Evolutionary conservation across 164 flowering plant species (phyloP).

Genomic region (Cinnamomum chago): DNA sequence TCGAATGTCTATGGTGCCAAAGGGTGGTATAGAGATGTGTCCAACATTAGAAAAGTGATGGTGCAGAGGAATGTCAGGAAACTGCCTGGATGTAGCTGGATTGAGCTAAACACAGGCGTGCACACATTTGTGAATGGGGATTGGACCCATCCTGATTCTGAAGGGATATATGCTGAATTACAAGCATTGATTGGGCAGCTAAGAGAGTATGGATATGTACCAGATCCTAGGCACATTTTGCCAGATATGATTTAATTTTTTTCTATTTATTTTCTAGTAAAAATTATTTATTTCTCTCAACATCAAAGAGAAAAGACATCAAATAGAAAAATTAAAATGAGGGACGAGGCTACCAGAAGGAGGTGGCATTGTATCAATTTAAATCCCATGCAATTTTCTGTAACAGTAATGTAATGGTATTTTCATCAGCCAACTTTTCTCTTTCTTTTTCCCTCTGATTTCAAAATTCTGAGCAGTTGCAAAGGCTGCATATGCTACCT

Average conservation of each 20-base stretch:
- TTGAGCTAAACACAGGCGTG: slow-evolving; percentile 52
- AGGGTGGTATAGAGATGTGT: slow-evolving; percentile 56
- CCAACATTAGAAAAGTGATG: slow-evolving; percentile 52
- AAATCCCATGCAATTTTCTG: too few species aligned
- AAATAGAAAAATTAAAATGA: too few species aligned
- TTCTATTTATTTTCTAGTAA: neutral
- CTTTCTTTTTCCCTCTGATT: too few species aligned
- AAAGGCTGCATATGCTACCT: too few species aligned
- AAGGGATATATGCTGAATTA: slow-evolving; percentile 36
- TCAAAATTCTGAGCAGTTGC: too few species aligned
- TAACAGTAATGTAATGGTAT: too few species aligned
- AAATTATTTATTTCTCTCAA: too few species aligned
- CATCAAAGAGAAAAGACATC: too few species aligned
- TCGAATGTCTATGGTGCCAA: slow-evolving; percentile 56
- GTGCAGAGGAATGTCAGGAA: slow-evolving; percentile 46
- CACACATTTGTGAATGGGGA: slow-evolving; percentile 57
- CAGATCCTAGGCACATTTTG: neutral
- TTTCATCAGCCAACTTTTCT: too few species aligned
- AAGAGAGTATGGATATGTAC: slow-evolving; percentile 32
- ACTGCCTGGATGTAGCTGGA: slow-evolving; percentile 77
- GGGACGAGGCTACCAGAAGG: neutral
- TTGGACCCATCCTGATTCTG: slow-evolving; percentile 39
- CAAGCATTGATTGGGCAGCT: slow-evolving; percentile 34
- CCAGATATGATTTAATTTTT: neutral
- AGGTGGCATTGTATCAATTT: neutral